Percentiles rank a stretch among this genome's conserved stretches.
Evolutionary conservation across 208 protist species (phyloP).

Genomic region (Crithidia brevicula): DNA sequence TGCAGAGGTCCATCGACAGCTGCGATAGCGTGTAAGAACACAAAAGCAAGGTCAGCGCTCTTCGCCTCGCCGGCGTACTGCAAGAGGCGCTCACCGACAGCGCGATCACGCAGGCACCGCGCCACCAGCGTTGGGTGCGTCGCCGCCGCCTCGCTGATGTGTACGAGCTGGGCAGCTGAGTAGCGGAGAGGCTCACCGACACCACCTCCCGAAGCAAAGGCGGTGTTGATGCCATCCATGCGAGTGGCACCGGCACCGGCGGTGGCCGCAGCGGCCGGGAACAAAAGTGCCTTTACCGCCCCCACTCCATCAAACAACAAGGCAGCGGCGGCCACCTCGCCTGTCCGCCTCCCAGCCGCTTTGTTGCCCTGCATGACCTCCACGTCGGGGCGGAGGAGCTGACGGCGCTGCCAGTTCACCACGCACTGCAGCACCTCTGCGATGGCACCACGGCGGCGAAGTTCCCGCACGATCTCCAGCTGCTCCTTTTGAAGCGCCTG

Average conservation of each 20-base stretch:
- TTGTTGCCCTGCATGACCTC: conserved; percentile 1
- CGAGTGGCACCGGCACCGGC: neutral
- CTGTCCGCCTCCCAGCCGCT: too few species aligned
- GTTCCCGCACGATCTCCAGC: conserved; percentile 29
- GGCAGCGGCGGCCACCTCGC: neutral
- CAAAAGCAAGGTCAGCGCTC: conserved; percentile 23
- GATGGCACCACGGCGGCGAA: conserved; percentile 30
- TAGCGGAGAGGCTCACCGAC: conserved; percentile 4
- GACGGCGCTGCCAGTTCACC: conserved; percentile 68
- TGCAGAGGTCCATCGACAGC: too few species aligned
- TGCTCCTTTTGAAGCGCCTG: conserved; percentile 11
- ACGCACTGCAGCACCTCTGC: conserved; percentile 59
- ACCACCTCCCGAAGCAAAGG: neutral
- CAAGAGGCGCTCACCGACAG: conserved; percentile 49
- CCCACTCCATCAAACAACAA: conserved; percentile 46
- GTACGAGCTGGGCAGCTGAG: conserved; percentile 6
- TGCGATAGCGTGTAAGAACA: conserved; percentile 25
- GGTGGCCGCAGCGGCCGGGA: conserved; percentile 13
- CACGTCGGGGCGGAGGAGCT: conserved; percentile 20
- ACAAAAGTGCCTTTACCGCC: conserved; percentile 36
- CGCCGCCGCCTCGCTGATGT: conserved; percentile 1
- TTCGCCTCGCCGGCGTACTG: conserved; percentile 36
- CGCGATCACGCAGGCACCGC: conserved; percentile 48
- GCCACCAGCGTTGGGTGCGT: conserved; percentile 48
- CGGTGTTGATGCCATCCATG: neutral